Base-by-base conservation (phyloP, 2,329 filamentous ascomycete genomes). In the Polychaeton citri region DNA sequence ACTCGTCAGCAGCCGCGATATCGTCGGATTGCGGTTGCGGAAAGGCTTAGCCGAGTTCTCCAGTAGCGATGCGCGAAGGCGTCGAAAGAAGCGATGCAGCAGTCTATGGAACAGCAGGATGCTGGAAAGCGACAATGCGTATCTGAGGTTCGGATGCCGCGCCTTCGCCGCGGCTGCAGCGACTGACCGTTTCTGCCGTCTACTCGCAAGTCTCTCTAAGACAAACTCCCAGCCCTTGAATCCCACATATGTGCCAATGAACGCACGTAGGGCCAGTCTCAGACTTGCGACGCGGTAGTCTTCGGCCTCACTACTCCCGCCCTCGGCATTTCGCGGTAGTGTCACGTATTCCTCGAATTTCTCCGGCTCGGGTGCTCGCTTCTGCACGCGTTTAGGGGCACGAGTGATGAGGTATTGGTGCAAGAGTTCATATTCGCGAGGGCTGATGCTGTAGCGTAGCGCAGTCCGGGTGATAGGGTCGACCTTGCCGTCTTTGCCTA, bases 31-130 rank as follows among this genome's bases (percentile, higher is more conserved):
- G 36, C 88, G 79, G 38, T 71, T 66, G 10, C 86, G 74, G 60
- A 96, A 95, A 0, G 83, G 79, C 37, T 73, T 71, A 1, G 87
- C 85, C 38, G 83, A 74, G n/a, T 49, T 41, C 21, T 81, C 78
- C 30, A 92, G 74, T 3, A 98, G 68, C 44, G 85, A 84, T 2
- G 72, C 68, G 33, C 88, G 79, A 30, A 96, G 65, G 19, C 84
- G 75, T 18, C 74, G 73, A 49, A 96, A 82, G 67, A 96, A 94
- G 40, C 88, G 83, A 62, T 88, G 85, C 18, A 96, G 75, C 1
- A 94, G 68, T 19, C 90, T 77, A 57, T 98, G 90, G 42, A 93
- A 74, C 30, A 96, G 74, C 15, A 96, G 71, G 43, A 95, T 85
- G 2, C 82, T 72, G 12, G 86, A 87, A 10, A 95, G 69, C 0